These are phyloP conservation scores for Vanrija sp. DNA, from an alignment of 1,284 basidiomycete genomes.

Conservation along the genomic window DNA sequence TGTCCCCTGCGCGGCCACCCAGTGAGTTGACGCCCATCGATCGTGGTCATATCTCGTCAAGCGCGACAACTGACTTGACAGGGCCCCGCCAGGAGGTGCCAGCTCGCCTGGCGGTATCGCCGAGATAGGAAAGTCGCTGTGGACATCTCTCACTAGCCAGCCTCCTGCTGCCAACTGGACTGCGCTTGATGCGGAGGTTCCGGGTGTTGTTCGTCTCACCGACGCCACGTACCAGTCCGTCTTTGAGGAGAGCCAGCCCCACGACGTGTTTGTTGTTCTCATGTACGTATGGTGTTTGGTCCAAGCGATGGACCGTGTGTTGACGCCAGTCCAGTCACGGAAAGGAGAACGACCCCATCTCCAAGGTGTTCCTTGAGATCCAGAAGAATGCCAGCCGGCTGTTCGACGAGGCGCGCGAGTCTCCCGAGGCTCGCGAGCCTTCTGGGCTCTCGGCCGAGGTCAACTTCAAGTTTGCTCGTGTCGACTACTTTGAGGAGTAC, in stretches of 20 bases:
- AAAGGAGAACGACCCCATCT: slow-evolving; percentile 17
- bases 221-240: slow-evolving; percentile 32
- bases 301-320: background rate
- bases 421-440: background rate
- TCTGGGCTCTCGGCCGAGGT: background rate
- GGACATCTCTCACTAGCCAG: background rate
- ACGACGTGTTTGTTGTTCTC: slow-evolving; percentile 33
- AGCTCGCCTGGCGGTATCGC: too few relatives aligned
- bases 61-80: too few relatives aligned
- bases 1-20: too few relatives aligned
- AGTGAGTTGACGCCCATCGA: too few relatives aligned
- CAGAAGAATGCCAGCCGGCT: slow-evolving; percentile 29
- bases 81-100: too few relatives aligned
- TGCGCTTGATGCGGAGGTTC: slow-evolving; percentile 58
- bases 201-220: slow-evolving; percentile 54
- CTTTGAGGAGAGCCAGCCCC: slow-evolving; percentile 15
- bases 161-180: slow-evolving; percentile 52
- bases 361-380: slow-evolving; percentile 17
- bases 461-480: slow-evolving; percentile 29
- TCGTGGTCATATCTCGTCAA: too few relatives aligned
- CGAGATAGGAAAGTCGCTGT: background rate
- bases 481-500: slow-evolving; percentile 39
- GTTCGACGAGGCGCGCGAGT: background rate
- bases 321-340: slow-evolving; percentile 20
- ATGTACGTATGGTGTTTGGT: slow-evolving; percentile 24